Base-by-base conservation (phyloP, 2,329 filamentous ascomycete genomes). In the Monosporascus cannonballus region DNA sequence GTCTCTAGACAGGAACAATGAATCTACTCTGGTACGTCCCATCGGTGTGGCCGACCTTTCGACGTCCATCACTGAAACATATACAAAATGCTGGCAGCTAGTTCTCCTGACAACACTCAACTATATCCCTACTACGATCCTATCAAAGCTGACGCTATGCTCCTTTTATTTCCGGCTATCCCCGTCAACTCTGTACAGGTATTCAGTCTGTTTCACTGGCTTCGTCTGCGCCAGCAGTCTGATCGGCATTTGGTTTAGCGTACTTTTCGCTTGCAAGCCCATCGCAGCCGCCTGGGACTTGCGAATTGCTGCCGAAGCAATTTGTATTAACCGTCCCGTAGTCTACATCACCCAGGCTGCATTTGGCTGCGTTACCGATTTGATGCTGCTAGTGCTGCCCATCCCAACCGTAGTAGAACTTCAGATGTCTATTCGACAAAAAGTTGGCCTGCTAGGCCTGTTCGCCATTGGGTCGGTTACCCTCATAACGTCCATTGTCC, bases 81-180 rank as follows among this genome's bases (percentile, higher is more conserved):
- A 51, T 45, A 41, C 9, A 22, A 8, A 37, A 17, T 41, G 24
- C 15, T 8, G n/a, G 20, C 11, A 49, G 48, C 20, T 49, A n/a
- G 38, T 49, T 42, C 48, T 49, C 38, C 25, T 39, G n/a, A 49
- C 48, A 42, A 49, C 48, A 25, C 38, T 49, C 15, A 49, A 24
- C 24, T 24, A 24, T 24, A 24, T 24, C 24, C 24, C 24, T 24
- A 24, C 24, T 24, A 53, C 52, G 22, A 47, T 54, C 47, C 47
- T 52, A 22, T 50, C 54, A 15, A 56, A 56, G 34, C 22, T 52
- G 11, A 50, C 50, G 3, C 51, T 56, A 4, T 56, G 54, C 37
- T 17, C 51, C 34, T 56, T 53, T 47, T 56, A 54, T 44, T 48
- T 47, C 34, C 54, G 54, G 8, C 49, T 56, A n/a, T 54, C 51